A percentile compares a stretch with the other conserved stretches of the same genome.
These are phyloP conservation scores for Croton laevigatus DNA, from an alignment of 441 rosid species.

Conservation along the genomic window DNA sequence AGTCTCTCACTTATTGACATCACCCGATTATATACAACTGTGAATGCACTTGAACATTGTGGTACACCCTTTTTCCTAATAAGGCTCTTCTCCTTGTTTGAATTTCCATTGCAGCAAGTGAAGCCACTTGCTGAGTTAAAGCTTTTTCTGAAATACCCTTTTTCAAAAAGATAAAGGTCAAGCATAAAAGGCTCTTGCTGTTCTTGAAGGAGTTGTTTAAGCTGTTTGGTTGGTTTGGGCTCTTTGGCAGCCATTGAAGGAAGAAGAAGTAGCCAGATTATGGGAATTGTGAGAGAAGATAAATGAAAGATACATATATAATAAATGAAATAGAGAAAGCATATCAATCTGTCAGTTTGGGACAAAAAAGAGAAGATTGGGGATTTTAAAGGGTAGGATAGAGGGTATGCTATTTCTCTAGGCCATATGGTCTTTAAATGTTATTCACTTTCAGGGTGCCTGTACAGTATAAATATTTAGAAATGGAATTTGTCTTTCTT, in stretches of 20 bases:
- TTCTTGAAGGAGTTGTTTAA: conserved; percentile 50
- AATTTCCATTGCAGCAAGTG: conserved; percentile 25
- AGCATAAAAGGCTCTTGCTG: conserved; percentile 58
- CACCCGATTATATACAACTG: conserved; percentile 27
- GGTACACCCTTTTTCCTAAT: conserved; percentile 29
- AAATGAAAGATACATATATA: conserved; percentile 14
- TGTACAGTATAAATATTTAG: background rate
- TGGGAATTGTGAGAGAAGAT: background rate
- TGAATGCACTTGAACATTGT: conserved; percentile 26
- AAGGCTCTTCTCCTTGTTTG: conserved; percentile 20
- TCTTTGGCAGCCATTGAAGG: conserved; percentile 16
- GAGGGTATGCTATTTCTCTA: background rate
- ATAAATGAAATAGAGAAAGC: conserved; percentile 31
- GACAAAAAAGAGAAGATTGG: conserved; percentile 20
- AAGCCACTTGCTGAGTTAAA: conserved; percentile 12
- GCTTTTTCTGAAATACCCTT: conserved; percentile 26
- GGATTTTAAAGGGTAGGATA: conserved; percentile 20
- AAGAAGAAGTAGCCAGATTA: background rate
- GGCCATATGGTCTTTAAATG: conserved; percentile 14
- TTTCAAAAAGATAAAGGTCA: conserved; percentile 40
- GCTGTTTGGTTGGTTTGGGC: conserved; percentile 32
- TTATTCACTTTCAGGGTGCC: background rate
- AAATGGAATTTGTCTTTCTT: background rate
- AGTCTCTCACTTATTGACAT: conserved; percentile 22
- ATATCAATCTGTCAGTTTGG: conserved; percentile 35